Evolutionary conservation across 306 rosid genomes (phyloP), one percentile per base, ranked within the genome.

Genomic region (Parietaria judaica): DNA sequence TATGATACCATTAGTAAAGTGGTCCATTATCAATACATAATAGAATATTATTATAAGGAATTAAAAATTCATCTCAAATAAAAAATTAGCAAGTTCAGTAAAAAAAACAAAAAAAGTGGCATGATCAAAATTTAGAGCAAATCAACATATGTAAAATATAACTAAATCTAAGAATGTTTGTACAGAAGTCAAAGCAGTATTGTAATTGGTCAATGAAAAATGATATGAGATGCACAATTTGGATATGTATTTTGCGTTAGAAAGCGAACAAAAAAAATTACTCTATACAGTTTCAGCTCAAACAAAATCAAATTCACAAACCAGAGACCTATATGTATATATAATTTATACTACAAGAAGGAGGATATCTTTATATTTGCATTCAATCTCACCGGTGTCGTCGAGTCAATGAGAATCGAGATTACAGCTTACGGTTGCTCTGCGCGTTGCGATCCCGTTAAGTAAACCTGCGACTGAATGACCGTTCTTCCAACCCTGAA

Each of bases 381-480:
- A 11, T 49, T 49, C 14, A 49, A 51, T 51, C 15, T 63, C 63
- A 38, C 51, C 53, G 59, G 51, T 54, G 61, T 56, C 68, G 49
- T 35, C 46, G 72, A 57, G 45, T 41, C 45, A 41, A 23, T 1
- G 45, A 41, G 45, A 41, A 46, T 38, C 63, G 53, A 5, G 60
- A 66, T 54, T 64, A 66, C 36, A 55, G 51, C 51, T 45, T 46
- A 43, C 72, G 60, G 78, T 52, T 74, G 70, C 48, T 74, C 83
- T 51, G 77, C 73, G 65, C 78, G 81, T 46, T 74, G 69, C 66
- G 71, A 67, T 60, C 72, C 81, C 63, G 67, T 73, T 61, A 82
- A 44, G 63, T 88, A 92, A 69, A 92, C 94, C 82, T 80, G 98
- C 37, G 95, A 86, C 65, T 92, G 98, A 75, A 88, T 78, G 43